Percentiles rank a stretch among this genome's conserved stretches.
Evolutionary conservation across 2,329 filamentous ascomycete species (phyloP).

Genomic region (Knufia petricola): DNA sequence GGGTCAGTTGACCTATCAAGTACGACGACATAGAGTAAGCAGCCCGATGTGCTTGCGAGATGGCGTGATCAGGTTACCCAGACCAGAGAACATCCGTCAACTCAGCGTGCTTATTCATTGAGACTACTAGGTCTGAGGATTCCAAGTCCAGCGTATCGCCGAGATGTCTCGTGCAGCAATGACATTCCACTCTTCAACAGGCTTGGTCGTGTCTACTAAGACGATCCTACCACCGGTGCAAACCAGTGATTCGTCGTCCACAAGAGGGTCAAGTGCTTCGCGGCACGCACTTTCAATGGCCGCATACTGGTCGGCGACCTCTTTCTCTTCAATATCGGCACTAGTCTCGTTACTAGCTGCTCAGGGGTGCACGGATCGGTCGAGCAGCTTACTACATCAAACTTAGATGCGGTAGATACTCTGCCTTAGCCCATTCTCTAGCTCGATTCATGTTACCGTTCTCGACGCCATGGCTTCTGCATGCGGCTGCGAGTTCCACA

Average conservation of each 20-base stretch:
- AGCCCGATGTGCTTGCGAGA: background rate
- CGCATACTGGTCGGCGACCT: background rate
- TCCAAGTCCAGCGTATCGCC: conserved; percentile 11
- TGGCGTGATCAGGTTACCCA: no score
- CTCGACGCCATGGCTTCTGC: background rate
- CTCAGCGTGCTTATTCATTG: no score
- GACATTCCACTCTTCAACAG: conserved; percentile 11
- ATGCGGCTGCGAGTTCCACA: background rate
- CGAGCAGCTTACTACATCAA: conserved; percentile 9
- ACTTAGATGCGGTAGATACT: conserved; percentile 15
- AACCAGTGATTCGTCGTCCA: conserved; percentile 1
- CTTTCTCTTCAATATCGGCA: background rate
- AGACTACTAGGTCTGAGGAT: background rate
- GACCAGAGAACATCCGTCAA: no score
- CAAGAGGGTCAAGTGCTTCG: background rate
- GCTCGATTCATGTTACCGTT: background rate
- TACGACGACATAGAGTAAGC: background rate
- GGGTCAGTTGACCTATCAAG: background rate
- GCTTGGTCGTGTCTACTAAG: conserved; percentile 13
- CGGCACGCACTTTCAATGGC: background rate
- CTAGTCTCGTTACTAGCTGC: background rate
- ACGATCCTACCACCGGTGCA: conserved; percentile 14
- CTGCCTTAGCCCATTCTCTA: conserved; percentile 12
- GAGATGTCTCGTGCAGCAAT: conserved; percentile 13
- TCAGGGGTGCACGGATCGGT: background rate